Evolutionary conservation across 805 yeast genomes (phyloP), one percentile per base, ranked within the genome.

Genomic region (Spathaspora gorwiae): DNA sequence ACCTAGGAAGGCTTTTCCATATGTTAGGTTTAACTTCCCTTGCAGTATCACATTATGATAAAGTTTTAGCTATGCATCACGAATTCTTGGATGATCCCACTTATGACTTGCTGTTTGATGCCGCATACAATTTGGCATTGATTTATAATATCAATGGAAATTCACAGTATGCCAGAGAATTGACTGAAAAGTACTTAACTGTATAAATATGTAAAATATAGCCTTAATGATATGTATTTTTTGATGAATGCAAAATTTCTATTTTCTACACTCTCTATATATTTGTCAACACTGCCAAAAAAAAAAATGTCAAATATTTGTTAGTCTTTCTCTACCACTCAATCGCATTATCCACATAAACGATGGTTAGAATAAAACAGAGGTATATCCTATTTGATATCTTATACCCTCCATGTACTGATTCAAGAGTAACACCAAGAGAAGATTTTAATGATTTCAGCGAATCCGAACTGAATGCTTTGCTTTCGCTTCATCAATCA

Each of bases 311-410:
- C 7, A 32, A 30, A 26, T 13, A 34, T 33, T 5, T 15, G n/a
- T 37, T n/a, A 15, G 32, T 11, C 10, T 29, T 40, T 35, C 43
- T 31, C 35, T 26, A 27, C 9, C 3, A 29, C 9, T 29, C 32
- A 29, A 29, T 9, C 12, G 6, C 5, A 29, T 29, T 29, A 29
- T 9, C 9, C 12, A 29, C 3, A 3, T n/a, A 26, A 31, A 27
- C 15, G 24, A 90, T 90, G 98, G 98, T 90, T 12, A 78, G 98
- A 56, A 72, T 90, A 27, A 90, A 90, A 62, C 82, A 90, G 13
- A 70, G 98, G 53, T 90, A 92, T 56, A 73, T 90, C 10, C 71
- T 90, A 4, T 90, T 92, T 61, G 96, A 90, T 53, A 64, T 90
- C 0, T 62, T 87, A 5, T 81, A 81, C 52, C 95, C 96, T 0